These are phyloP conservation scores for Plectosphaerella sp. DNA, from an alignment of 2,329 filamentous ascomycete species.

Conservation along the genomic window DNA sequence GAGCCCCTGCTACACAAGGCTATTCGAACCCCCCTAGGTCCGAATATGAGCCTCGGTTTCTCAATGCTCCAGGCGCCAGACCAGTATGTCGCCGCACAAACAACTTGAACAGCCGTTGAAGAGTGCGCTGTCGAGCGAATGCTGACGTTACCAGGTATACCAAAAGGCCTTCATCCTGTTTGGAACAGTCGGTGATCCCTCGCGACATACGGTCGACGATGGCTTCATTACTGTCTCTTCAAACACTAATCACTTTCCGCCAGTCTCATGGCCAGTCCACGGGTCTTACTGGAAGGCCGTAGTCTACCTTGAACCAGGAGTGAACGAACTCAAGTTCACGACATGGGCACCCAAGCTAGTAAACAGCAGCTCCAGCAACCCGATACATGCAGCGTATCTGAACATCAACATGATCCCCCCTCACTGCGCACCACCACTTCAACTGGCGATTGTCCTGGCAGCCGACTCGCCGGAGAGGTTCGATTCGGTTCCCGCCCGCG, in stretches of 20 bases:
- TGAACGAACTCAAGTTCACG: slow-evolving; percentile 83
- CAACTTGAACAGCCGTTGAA: background rate
- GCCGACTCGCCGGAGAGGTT: slow-evolving; percentile 85
- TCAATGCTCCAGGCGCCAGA: slow-evolving; percentile 43
- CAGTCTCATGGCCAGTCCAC: slow-evolving; percentile 80
- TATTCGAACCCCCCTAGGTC: slow-evolving; percentile 61
- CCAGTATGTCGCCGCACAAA: slow-evolving; percentile 8
- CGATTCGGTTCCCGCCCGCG: slow-evolving; percentile 72
- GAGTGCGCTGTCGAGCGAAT: background rate
- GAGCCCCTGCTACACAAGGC: slow-evolving; percentile 48
- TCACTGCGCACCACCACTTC: slow-evolving; percentile 73
- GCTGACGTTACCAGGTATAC: slow-evolving; percentile 61
- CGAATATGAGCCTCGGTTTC: slow-evolving; percentile 73
- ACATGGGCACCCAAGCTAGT: slow-evolving; percentile 80
- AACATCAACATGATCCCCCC: slow-evolving; percentile 84
- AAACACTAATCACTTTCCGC: slow-evolving; percentile 79
- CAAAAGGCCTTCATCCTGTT: slow-evolving; percentile 83
- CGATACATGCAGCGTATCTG: slow-evolving; percentile 73
- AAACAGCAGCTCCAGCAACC: slow-evolving; percentile 60
- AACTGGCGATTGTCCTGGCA: slow-evolving; percentile 81
- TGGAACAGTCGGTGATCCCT: slow-evolving; percentile 73
- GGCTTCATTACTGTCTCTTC: slow-evolving; percentile 76
- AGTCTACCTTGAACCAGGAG: slow-evolving; percentile 84
- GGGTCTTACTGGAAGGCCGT: slow-evolving; percentile 90
- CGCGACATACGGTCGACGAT: slow-evolving; percentile 60